These are phyloP conservation scores for Phytophthora capsici DNA, from an alignment of 352 stramenopile species.

Conservation along the genomic window DNA sequence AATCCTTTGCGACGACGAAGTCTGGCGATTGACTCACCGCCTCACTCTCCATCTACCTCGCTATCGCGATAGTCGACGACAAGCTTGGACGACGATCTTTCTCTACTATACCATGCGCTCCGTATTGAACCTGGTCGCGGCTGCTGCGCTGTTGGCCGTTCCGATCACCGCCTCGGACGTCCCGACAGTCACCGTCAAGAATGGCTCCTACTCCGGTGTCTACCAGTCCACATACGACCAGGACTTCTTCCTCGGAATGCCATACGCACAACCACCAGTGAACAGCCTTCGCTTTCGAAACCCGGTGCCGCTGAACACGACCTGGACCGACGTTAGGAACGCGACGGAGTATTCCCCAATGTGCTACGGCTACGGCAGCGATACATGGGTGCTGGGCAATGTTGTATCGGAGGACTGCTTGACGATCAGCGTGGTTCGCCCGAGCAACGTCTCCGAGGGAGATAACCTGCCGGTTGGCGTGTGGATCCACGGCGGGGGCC, in stretches of 20 bases:
- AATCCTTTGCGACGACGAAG: too few species aligned
- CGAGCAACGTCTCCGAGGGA: slow-evolving; percentile 19
- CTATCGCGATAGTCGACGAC: too few species aligned
- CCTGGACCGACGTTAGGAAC: too few species aligned
- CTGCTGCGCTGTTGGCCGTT: neutral
- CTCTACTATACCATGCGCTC: neutral
- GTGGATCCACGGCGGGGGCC: slow-evolving; percentile 35
- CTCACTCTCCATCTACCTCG: too few species aligned
- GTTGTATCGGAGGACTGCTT: slow-evolving; percentile 32
- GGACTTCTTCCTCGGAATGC: slow-evolving; percentile 43
- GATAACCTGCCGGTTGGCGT: slow-evolving; percentile 23
- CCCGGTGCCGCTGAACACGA: slow-evolving; percentile 1
- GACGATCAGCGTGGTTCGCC: slow-evolving; percentile 83
- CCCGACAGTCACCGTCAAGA: slow-evolving; percentile 29
- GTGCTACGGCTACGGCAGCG: too few species aligned
- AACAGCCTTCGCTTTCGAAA: slow-evolving; percentile 31
- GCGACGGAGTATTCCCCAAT: too few species aligned
- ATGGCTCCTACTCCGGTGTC: slow-evolving; percentile 37
- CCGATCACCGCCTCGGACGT: neutral
- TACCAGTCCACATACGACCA: slow-evolving; percentile 31
- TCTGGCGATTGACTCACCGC: too few species aligned
- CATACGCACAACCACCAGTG: slow-evolving; percentile 29
- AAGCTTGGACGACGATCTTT: too few species aligned
- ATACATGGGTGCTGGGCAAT: slow-evolving; percentile 3
- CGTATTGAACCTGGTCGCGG: neutral